Conservation (phyloP, 192 early-diverging fungal genomes). For the Thoreauomyces humboldtii region DNA sequence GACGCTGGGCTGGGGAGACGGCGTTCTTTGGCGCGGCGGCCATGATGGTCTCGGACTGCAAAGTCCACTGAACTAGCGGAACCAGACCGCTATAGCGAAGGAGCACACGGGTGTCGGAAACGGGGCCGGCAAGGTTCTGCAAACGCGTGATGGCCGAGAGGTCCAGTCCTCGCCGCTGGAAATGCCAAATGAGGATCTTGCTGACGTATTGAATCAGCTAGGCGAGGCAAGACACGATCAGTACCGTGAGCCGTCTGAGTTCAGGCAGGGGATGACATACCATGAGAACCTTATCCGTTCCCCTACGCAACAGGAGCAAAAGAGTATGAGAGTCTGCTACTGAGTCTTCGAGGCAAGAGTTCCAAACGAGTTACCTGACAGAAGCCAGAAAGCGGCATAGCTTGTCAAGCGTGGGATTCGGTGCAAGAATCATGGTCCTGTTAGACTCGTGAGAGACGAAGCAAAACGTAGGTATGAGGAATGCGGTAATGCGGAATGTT, state of each 20-base stretch:
- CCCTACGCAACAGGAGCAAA: conserved; percentile 39
- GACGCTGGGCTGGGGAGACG: too few relatives aligned
- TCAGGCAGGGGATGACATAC: conserved; percentile 16
- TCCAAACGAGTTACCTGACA: conserved; percentile 17
- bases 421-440: too few relatives aligned
- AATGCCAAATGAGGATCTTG: conserved; percentile 83
- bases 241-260: background rate
- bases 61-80: conserved; percentile 85
- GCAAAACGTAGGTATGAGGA: too few relatives aligned
- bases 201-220: conserved; percentile 89
- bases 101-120: conserved; percentile 89
- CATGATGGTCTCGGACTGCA: conserved; percentile 66
- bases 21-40: conserved; percentile 57
- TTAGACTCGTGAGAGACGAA: too few relatives aligned
- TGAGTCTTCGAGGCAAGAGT: background rate
- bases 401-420: conserved; percentile 52
- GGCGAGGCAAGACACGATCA: background rate
- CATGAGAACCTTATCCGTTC: conserved; percentile 74
- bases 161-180: conserved; percentile 52
- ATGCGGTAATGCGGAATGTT: too few relatives aligned
- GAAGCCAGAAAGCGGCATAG: conserved; percentile 41
- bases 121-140: conserved; percentile 76
- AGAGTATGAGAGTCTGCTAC: background rate
- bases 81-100: conserved; percentile 74
- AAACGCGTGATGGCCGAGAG: conserved; percentile 60